phyloP scores from a whole-genome alignment of 768 basidiomycete genomes.

The Naganishia onofrii region DNA sequence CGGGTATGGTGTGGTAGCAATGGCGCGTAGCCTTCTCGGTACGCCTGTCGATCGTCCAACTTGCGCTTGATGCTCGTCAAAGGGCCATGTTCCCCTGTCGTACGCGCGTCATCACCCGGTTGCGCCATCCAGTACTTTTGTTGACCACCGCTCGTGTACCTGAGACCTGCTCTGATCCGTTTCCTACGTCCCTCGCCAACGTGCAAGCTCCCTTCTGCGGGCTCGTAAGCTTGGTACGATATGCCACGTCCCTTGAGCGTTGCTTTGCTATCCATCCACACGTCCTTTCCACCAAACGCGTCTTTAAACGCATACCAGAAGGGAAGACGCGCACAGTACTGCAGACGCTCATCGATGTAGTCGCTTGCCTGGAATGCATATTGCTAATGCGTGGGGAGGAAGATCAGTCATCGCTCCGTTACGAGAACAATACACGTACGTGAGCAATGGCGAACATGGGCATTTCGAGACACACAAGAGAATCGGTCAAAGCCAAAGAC shows the following conservation, averaged over 20 bases:
- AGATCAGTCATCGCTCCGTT: background rate
- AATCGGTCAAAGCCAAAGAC: conserved; percentile 83
- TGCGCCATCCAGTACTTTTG: conserved; percentile 94
- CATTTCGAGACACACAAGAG: conserved; percentile 94
- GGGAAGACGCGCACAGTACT: conserved; percentile 76
- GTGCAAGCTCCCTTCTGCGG: conserved; percentile 88
- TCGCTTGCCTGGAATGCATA: conserved; percentile 91
- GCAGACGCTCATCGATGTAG: conserved; percentile 65
- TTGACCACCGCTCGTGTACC: conserved; percentile 86
- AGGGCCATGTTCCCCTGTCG: conserved; percentile 47
- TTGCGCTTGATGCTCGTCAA: conserved; percentile 47
- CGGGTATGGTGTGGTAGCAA: conserved; percentile 60
- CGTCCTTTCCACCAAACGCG: conserved; percentile 80
- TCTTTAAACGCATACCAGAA: conserved; percentile 83
- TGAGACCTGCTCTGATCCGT: conserved; percentile 83
- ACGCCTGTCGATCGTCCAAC: conserved; percentile 52
- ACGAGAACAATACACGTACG: conserved; percentile 52
- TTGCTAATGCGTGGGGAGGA: conserved; percentile 38
- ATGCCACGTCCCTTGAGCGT: conserved; percentile 86
- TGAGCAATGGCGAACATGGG: conserved; percentile 93
- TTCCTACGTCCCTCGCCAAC: conserved; percentile 80
- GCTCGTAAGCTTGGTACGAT: conserved; percentile 94
- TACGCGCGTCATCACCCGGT: conserved; percentile 53
- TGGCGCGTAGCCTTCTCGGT: conserved; percentile 70
- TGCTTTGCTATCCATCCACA: conserved; percentile 75